phyloP scores from a whole-genome alignment of 345 rosid species.

The Brassica napus region Da-Ae NC_063448.1:48760001-48760500 shows the following conservation, averaged over 20 bases:
- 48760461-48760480: conserved; percentile 86
- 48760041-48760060: conserved; percentile 89
- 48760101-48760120: conserved; percentile 91
- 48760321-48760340: background rate
- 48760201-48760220: conserved; percentile 95
- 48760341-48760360: background rate
- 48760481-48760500: conserved; percentile 91
- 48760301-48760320: conserved; percentile 40
- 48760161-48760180: conserved; percentile 97
- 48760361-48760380: background rate
- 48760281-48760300: conserved; percentile 98
- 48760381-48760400: conserved; percentile 48
- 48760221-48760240: conserved; percentile 99
- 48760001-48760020: conserved; percentile 90
- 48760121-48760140: conserved; percentile 85
- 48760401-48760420: conserved; percentile 70
- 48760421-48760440: conserved; percentile 88
- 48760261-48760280: conserved; percentile 87
- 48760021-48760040: conserved; percentile 92
- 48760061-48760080: conserved; percentile 86
- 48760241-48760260: conserved; percentile 88
- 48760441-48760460: conserved; percentile 79
- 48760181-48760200: conserved; percentile 93
- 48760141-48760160: conserved; percentile 96
- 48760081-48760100: conserved; percentile 87